Base-by-base conservation (phyloP, 2,329 filamentous ascomycete genomes). In the Elsinoe fawcettii region DNA sequence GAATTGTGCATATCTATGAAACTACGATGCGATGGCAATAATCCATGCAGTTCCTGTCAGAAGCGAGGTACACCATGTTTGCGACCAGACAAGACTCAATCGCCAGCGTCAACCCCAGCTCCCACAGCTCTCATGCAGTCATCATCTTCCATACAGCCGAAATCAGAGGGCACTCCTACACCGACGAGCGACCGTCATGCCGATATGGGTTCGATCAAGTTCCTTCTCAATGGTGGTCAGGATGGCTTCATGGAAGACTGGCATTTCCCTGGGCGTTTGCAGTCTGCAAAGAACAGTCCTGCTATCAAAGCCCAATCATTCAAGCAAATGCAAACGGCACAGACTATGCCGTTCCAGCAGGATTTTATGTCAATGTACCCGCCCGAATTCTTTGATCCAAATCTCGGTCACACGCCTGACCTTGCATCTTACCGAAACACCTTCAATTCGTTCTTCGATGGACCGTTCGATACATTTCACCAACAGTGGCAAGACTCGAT, bases 181-280 rank as follows among this genome's bases (percentile, higher is more conserved):
- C 54, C 54, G 7, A 46, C 54, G 5, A 47, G 30, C 43, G 39
- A 56, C 23, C 39, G 54, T 22, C 39, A 56, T 25, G 43, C 37
- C 41, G 54, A 56, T 22, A 47, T 47, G 41, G 41, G 39, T 8
- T 56, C 54, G n/a, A 56, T 56, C 41, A 56, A 56, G 20, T 56
- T 56, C 27, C 12, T 56, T 25, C 41, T 56, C 7, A 56, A 56
- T 37, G 54, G 54, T 23, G 54, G 54, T 7, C 39, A 56, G 18
- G 54, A 56, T 25, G 41, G 54, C 14, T 56, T 56, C 54, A 56
- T 56, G 54, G 54, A 56, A 25, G 54, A 47, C 30, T 55, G 53
- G 53, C 53, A 55, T 22, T 56, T 56, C n/a, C 54, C 54, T 11
- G 54, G 54, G 5, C 54, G 54, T 16, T 22, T 56, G 25, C 39